A percentile compares a stretch with the other conserved stretches of the same genome.
These are phyloP conservation scores for Zygosaccharomyces pseudobailii DNA, from an alignment of 1,139 yeast species.

Conservation along the genomic window DNA sequence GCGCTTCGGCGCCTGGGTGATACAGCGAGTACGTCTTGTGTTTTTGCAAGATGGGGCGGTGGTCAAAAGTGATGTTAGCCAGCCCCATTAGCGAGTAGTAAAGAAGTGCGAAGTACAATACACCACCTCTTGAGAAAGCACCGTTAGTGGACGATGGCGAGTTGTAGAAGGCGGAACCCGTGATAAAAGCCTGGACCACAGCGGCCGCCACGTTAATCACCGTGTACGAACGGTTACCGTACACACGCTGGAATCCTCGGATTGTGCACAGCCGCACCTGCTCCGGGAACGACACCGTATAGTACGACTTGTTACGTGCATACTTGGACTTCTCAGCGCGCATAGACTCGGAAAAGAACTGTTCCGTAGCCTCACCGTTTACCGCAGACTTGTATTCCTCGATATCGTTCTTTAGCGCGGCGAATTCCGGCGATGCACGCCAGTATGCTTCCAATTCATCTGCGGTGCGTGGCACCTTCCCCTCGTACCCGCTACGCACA, in stretches of 20 bases:
- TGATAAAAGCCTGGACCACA: constrained; percentile 43
- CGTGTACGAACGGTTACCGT: constrained; percentile 44
- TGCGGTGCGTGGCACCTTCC: constrained; percentile 57
- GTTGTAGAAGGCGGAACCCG: constrained; percentile 48
- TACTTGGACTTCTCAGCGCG: constrained; percentile 40
- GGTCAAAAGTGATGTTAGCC: constrained; percentile 46
- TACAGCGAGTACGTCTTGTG: constrained; percentile 47
- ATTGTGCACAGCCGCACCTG: constrained; percentile 41
- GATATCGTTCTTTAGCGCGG: constrained; percentile 40
- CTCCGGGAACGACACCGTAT: constrained; percentile 6
- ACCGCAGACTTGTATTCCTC: constrained; percentile 38
- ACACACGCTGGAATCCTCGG: constrained; percentile 44
- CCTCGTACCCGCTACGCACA: constrained; percentile 28
- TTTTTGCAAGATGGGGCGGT: constrained; percentile 45
- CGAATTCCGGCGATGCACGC: constrained; percentile 52
- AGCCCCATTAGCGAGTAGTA: constrained; percentile 46
- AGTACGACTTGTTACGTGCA: constrained; percentile 36
- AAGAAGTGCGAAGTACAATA: constrained; percentile 46
- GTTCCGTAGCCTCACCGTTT: constrained; percentile 40
- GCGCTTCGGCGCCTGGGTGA: constrained; percentile 47
- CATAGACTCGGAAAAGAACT: constrained; percentile 37
- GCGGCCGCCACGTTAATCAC: constrained; percentile 43
- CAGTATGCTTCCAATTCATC: constrained; percentile 61
- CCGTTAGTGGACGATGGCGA: constrained; percentile 41
- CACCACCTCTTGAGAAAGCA: constrained; percentile 50